Base-by-base conservation (phyloP, 106 monocot genomes). In the Dendrobium huoshanense region DNA sequence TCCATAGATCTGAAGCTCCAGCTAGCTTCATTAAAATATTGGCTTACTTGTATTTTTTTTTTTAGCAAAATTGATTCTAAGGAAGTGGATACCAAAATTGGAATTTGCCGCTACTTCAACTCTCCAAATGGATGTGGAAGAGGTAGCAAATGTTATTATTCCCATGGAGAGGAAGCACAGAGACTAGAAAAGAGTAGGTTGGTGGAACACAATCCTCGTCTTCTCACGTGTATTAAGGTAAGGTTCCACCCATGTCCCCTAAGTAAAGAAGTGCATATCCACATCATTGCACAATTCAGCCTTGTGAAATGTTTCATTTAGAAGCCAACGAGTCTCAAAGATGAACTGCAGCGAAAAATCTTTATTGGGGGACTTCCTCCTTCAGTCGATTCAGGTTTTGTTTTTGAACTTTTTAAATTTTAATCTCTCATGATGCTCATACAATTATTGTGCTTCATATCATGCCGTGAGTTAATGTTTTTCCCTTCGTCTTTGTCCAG, bases 311-410 rank as follows among this genome's bases (percentile, higher is more conserved):
- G 20, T 61, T 44, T 40, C 42, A 41, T 19, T 51, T 42, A 76
- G 77, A 15, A 76, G 17, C 56, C 44, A 5, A 41, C 27, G 29
- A 37, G 25, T n/a, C 42, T n/a, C 37, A 77, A 67, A 24, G 77
- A 75, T 15, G 76, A 68, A 43, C 22, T 83, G 19, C 16, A 55
- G 45, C 64, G 75, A 31, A 83, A 86, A 72, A 67, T 86, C 77
- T 86, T 86, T 41, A 72, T 86, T 59, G 86, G 83, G 8, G 83
- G 86, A 25, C 83, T 86, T 45, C 83, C 80, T 17, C 80, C 72
- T 59, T 73, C 80, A 37, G 80, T 86, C n/a, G 82, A 83, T 83
- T 77, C 83, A 49, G 86, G 86, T 83, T 16, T 48, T 19, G 37
- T 19, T 8, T 56, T 19, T 11, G 3, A 56, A 15, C 3, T 19